These are phyloP conservation scores for Apiotrichum sp. DNA, from an alignment of 1,284 basidiomycete genomes.

Conservation along the genomic window DNA sequence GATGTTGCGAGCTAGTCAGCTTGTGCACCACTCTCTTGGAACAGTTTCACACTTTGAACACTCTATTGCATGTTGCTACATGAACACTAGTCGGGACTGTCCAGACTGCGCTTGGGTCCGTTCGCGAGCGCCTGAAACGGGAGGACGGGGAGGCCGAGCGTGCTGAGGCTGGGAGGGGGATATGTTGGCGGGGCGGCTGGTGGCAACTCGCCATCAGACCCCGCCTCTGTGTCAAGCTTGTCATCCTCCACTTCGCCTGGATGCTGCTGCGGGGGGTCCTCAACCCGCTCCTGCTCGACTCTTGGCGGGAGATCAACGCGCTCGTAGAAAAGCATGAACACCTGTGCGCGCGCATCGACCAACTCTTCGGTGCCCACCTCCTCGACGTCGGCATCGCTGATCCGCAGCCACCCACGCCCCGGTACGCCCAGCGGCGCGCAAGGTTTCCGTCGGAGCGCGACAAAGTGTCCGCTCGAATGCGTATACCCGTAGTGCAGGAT, in stretches of 20 bases:
- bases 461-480: slow-evolving; percentile 84
- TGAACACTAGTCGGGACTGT: neutral
- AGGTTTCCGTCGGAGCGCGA: slow-evolving; percentile 79
- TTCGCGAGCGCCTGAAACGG: neutral
- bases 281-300: neutral
- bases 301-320: slow-evolving; percentile 48
- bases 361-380: slow-evolving; percentile 71
- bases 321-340: slow-evolving; percentile 90
- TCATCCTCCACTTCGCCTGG: neutral
- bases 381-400: slow-evolving; percentile 74
- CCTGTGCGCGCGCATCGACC: slow-evolving; percentile 53
- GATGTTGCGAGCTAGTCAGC: neutral
- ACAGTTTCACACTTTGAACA: too few species aligned
- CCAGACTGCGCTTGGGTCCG: neutral
- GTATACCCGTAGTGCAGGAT: slow-evolving; percentile 80
- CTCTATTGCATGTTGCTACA: neutral
- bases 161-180: neutral
- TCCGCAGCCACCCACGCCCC: slow-evolving; percentile 61
- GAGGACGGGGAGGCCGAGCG: neutral
- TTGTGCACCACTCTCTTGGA: too few species aligned
- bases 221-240: neutral
- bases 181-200: neutral
- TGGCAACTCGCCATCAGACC: too few species aligned
- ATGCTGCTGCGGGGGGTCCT: neutral
- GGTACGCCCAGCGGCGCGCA: slow-evolving; percentile 34